phyloP scores from a whole-genome alignment of 1,284 basidiomycete genomes.

The Apiotrichum laibachii region DNA sequence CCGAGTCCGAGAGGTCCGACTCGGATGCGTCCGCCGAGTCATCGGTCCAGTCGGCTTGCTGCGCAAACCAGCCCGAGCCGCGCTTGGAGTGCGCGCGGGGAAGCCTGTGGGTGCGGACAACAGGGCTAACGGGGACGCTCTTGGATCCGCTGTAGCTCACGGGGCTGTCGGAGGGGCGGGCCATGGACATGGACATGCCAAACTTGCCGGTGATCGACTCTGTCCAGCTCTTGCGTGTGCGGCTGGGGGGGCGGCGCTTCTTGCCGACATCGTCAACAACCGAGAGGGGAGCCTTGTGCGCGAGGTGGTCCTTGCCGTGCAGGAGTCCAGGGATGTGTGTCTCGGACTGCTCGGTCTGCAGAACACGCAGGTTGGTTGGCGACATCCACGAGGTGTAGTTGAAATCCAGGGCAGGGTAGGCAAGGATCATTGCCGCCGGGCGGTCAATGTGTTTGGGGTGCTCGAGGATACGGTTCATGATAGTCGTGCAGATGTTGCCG shows the following conservation, averaged over 20 bases:
- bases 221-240: constrained; percentile 53
- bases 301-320: constrained; percentile 81
- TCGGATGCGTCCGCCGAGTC: constrained; percentile 12
- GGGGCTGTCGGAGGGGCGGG: neutral
- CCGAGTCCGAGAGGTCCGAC: constrained; percentile 15
- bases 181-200: constrained; percentile 15
- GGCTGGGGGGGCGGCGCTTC: constrained; percentile 11
- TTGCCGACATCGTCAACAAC: constrained; percentile 68
- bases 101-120: neutral
- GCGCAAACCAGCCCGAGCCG: constrained; percentile 51
- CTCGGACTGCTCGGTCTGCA: constrained; percentile 77
- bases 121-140: constrained; percentile 16
- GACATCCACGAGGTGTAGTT: constrained; percentile 99
- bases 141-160: neutral
- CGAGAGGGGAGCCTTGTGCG: constrained; percentile 77
- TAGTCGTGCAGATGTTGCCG: constrained; percentile 75
- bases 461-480: constrained; percentile 80
- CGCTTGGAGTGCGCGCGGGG: constrained; percentile 33
- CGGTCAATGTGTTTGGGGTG: constrained; percentile 56
- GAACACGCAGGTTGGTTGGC: constrained; percentile 73
- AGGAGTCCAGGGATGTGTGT: constrained; percentile 60
- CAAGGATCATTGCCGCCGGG: constrained; percentile 76
- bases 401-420: constrained; percentile 77
- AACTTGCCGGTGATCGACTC: constrained; percentile 46
- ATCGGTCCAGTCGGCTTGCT: constrained; percentile 54